phyloP scores from a whole-genome alignment of 2,329 filamentous ascomycete species.

The Colletotrichum noveboracense region DNA sequence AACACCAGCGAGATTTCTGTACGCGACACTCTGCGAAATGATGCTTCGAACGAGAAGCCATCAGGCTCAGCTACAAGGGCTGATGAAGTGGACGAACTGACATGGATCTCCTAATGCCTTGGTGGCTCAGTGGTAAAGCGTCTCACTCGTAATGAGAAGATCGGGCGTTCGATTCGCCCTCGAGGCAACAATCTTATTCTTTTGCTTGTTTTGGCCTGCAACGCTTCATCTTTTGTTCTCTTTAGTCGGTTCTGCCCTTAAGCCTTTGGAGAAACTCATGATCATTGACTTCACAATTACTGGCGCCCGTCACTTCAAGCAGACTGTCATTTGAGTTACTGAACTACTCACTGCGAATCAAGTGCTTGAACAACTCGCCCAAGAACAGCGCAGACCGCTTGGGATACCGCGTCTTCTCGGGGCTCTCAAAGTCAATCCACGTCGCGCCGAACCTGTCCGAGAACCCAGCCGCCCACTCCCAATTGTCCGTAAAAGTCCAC shows the following conservation, averaged over 20 bases:
- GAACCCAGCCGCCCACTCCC: slow-evolving; percentile 48
- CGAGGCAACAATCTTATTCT: not conserved
- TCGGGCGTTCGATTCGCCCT: slow-evolving; percentile 24
- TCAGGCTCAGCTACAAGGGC: not conserved
- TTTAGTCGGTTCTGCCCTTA: not conserved
- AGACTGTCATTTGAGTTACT: not conserved
- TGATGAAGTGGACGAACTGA: fast-evolving
- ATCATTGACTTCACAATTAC: not conserved
- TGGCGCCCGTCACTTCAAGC: fast-evolving
- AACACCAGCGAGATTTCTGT: not conserved
- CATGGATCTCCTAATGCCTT: not conserved
- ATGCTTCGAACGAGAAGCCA: not conserved
- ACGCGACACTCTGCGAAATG: not conserved
- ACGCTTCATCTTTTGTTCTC: not conserved
- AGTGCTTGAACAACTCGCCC: slow-evolving; percentile 32
- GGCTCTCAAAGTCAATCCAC: slow-evolving; percentile 43
- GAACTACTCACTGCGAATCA: slow-evolving; percentile 22
- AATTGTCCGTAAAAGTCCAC: slow-evolving; percentile 48
- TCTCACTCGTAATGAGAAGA: slow-evolving; percentile 24
- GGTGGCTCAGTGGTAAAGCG: slow-evolving; percentile 24
- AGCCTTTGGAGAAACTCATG: not conserved
- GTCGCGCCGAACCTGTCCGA: slow-evolving; percentile 44
- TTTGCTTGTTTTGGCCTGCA: not conserved
- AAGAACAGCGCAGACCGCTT: slow-evolving; percentile 36
- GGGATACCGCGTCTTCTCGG: slow-evolving; percentile 38